Base-by-base conservation (phyloP, 1,139 yeast genomes). In the Sugiyamaella sp. region DNA sequence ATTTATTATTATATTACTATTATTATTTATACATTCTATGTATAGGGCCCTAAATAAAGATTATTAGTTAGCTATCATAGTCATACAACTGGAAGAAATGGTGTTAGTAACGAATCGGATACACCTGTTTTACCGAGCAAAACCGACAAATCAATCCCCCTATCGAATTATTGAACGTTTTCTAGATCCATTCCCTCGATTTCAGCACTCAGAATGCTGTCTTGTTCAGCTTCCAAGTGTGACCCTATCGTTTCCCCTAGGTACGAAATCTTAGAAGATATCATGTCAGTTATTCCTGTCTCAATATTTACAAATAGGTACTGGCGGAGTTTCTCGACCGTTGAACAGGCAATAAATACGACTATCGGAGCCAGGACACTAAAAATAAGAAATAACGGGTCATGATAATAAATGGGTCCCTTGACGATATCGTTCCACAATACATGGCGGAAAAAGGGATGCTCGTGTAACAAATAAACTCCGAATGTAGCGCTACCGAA, bases 381-480 rank as follows among this genome's bases (percentile, higher is more conserved):
- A 16, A 39, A 32, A 41, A 33, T 4, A 10, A 21, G 29, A 16
- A 42, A 42, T 24, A 16, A 6, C 4, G 39, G 41, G 27, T 20
- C 3, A 10, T 24, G 16, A n/a, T 41, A 38, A 24, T 42, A 35
- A 33, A 4, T 12, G 9, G 16, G 27, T 2, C 33, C 52, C 14
- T 17, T 19, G 10, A 49, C 27, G 32, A 39, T 22, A 8, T 25
- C 17, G 4, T 49, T 12, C 42, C 41, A 49, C 14, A 49, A 10
- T 1, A 8, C 6, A 4, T 27, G 40, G 17, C 52, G 46, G 9
- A 49, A 25, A 8, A 49, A n/a, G 16, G 22, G 27, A n/a, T 49
- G 43, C 2, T 49, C 52, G 20, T 49, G 51, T 9, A 47, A 8
- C 19, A 47, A 33, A 40, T 47, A 47, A 4, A 47, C 46, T 2